Base-by-base conservation (phyloP, 768 basidiomycete species). In the Mrakia frigida region DNA sequence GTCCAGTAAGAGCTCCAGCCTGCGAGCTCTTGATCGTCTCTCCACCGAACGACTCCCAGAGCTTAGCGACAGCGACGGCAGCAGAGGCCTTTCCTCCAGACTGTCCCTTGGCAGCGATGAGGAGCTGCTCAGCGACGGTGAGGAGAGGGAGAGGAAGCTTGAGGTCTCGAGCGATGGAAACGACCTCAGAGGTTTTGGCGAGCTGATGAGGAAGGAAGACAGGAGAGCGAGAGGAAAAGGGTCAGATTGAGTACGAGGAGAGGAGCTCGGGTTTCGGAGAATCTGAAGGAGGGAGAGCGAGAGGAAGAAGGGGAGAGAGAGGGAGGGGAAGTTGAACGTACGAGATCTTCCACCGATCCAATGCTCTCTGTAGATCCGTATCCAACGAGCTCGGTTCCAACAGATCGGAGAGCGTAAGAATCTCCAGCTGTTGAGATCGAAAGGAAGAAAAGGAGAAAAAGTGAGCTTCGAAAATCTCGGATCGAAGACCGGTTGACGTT, bases 91-190 rank as follows among this genome's bases (percentile, higher is more conserved):
- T 65, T 37, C 61, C 37, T 53, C 43, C 33, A 3, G 67, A 53
- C 37, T 41, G 52, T 28, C 39, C 43, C 28, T 53, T 63, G 21
- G 67, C 74, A 33, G 61, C 13, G 25, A 74, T 43, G 28, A 74
- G 73, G 28, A 74, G 60, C 63, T 74, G 73, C 73, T 74, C 73
- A 23, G 73, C 73, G n/a, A 63, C 60, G 43, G 61, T 65, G 28
- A 63, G 31, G 33, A 74, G 73, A 31, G 73, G 73, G 31, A 60
- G 28, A 43, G 73, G 73, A 35, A 74, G 61, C 73, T 74, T 74
- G 31, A 74, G 43, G 25, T 43, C 41, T 5, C 73, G 73, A 2
- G 73, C 73, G 46, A 37, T 33, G 2, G 61, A 33, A 6, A 74
- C n/a, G 73, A 74, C 73, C 41, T 67, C 25, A 16, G 73, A 61